These are phyloP conservation scores for Vitis hybrid DNA, from an alignment of 177 flowering plant species.

Conservation along the genomic window DNA sequence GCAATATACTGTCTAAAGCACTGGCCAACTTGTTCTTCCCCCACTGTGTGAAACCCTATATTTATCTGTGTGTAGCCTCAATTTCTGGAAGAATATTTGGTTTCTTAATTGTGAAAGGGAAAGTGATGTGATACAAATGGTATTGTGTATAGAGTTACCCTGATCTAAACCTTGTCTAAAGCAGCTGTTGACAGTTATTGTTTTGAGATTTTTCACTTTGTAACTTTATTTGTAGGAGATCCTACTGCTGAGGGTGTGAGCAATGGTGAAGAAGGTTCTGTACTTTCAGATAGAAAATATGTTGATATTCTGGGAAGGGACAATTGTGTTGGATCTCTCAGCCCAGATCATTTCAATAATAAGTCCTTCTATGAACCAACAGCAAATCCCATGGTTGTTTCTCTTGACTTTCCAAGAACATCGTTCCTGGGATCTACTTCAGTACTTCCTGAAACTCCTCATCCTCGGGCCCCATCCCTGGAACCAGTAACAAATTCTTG, in stretches of 20 bases:
- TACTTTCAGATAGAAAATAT: not conserved
- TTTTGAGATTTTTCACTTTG: not conserved
- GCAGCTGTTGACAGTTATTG: not conserved
- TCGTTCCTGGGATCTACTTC: slow-evolving; percentile 21
- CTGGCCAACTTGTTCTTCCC: no score
- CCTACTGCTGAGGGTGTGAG: slow-evolving; percentile 8
- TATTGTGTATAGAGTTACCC: not conserved
- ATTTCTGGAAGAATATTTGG: not conserved
- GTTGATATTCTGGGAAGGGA: slow-evolving; percentile 16
- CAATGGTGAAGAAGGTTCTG: slow-evolving; percentile 17
- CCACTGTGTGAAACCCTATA: not conserved
- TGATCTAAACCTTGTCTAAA: not conserved
- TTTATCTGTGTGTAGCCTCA: not conserved
- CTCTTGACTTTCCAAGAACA: slow-evolving; percentile 24
- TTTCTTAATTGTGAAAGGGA: not conserved
- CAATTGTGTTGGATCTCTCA: slow-evolving; percentile 11
- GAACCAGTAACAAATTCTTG: slow-evolving; percentile 13
- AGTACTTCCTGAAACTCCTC: slow-evolving; percentile 25
- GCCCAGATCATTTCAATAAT: slow-evolving; percentile 11
- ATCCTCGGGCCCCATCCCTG: slow-evolving; percentile 15
- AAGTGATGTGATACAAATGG: not conserved
- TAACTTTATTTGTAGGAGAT: slow-evolving; percentile 12
- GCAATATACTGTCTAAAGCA: no score
- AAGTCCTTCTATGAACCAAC: slow-evolving; percentile 14
- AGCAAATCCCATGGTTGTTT: slow-evolving; percentile 12